Conservation (phyloP, 768 basidiomycete species). For the Pleurotus djamor region DNA sequence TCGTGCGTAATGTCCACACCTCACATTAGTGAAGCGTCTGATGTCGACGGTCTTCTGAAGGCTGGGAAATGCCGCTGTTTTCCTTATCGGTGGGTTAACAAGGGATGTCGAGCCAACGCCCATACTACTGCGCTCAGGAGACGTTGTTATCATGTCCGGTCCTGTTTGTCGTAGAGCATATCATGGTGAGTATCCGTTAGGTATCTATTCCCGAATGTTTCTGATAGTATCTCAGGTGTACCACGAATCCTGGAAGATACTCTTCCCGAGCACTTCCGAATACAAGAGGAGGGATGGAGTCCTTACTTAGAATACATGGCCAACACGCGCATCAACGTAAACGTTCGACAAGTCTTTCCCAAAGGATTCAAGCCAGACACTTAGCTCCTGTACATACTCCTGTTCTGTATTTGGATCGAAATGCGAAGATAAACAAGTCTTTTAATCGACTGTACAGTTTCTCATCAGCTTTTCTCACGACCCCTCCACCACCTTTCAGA, state of each 20-base stretch:
- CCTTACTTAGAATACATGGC: slow-evolving; percentile 64
- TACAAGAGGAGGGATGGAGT: slow-evolving; percentile 36
- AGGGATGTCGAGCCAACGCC: slow-evolving; percentile 76
- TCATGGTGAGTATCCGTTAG: slow-evolving; percentile 61
- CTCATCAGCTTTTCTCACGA: slow-evolving; percentile 1
- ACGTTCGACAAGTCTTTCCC: slow-evolving; percentile 87
- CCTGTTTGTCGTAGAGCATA: slow-evolving; percentile 82
- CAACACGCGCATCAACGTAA: slow-evolving; percentile 82
- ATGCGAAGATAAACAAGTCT: background rate
- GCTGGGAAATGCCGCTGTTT: slow-evolving; percentile 85
- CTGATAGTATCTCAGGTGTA: slow-evolving; percentile 48
- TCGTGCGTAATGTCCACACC: slow-evolving; percentile 56
- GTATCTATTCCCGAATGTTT: background rate
- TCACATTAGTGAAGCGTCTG: background rate
- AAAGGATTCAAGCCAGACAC: slow-evolving; percentile 51
- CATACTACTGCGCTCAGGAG: slow-evolving; percentile 87
- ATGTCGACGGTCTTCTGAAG: slow-evolving; percentile 33
- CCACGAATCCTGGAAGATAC: slow-evolving; percentile 86
- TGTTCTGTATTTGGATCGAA: background rate
- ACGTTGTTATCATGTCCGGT: slow-evolving; percentile 92
- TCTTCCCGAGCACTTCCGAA: slow-evolving; percentile 59
- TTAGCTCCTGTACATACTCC: background rate
- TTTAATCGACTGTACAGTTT: slow-evolving; percentile 1
- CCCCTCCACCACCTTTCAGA: background rate
- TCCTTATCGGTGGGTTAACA: slow-evolving; percentile 84